Evolutionary conservation across 352 stramenopile genomes (phyloP).

Genomic region (Blastocystis sp.): DNA sequence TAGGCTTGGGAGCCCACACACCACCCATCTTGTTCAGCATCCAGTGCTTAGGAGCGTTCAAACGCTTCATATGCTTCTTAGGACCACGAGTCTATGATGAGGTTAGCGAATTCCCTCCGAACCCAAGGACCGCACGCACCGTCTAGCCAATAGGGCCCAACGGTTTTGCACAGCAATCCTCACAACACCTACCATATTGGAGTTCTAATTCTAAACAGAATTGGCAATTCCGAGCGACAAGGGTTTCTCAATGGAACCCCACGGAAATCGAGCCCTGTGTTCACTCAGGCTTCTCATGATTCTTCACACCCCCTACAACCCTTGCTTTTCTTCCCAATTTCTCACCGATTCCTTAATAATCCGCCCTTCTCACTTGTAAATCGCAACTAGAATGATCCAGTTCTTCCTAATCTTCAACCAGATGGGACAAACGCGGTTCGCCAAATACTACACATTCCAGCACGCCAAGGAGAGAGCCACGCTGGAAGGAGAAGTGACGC

Average conservation of each 20-base stretch:
- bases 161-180: too few relatives aligned
- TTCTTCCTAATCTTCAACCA: conserved; percentile 69
- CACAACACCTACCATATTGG: conserved; percentile 9
- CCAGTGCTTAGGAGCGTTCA: too few relatives aligned
- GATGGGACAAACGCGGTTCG: conserved; percentile 59
- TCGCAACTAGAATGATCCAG: conserved; percentile 40
- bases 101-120: too few relatives aligned
- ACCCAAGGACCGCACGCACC: too few relatives aligned
- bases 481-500: conserved; percentile 61
- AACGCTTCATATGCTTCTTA: too few relatives aligned
- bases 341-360: not conserved
- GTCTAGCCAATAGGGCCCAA: too few relatives aligned
- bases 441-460: conserved; percentile 61
- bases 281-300: too few relatives aligned
- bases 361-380: not conserved
- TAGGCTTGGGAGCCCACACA: too few relatives aligned
- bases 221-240: not conserved
- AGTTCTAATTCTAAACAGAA: conserved; percentile 16
- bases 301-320: not conserved
- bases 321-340: not conserved
- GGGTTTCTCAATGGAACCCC: not conserved
- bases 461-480: conserved; percentile 60
- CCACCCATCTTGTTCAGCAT: too few relatives aligned
- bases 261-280: not conserved
- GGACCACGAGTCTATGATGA: too few relatives aligned